phyloP scores from a whole-genome alignment of 1,284 basidiomycete species.

The Trichosporon asahii region DNA sequence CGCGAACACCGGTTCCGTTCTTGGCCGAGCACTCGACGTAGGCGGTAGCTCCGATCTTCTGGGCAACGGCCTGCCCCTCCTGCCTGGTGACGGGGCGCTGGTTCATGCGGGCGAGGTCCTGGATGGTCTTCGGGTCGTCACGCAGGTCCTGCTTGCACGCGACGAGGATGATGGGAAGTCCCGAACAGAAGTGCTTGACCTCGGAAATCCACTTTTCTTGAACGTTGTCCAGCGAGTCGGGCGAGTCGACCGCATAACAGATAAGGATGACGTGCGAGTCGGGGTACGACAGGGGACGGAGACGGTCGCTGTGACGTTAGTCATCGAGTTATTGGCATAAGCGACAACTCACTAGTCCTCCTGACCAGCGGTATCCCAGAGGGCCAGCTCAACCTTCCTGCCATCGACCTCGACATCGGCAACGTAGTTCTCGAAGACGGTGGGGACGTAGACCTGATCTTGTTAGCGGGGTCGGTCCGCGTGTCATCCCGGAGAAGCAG shows the following conservation, averaged over 20 bases:
- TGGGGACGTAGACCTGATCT: slow-evolving; percentile 79
- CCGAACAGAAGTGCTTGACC: slow-evolving; percentile 86
- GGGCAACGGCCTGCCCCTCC: slow-evolving; percentile 78
- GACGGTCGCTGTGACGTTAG: slow-evolving; percentile 62
- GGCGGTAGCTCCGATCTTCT: slow-evolving; percentile 81
- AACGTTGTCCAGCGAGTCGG: slow-evolving; percentile 89
- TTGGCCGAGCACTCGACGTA: slow-evolving; percentile 90
- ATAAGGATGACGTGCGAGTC: slow-evolving; percentile 92
- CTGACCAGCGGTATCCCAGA: slow-evolving; percentile 95
- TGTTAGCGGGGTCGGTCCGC: slow-evolving; percentile 17
- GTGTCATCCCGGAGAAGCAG: not conserved
- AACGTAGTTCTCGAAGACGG: slow-evolving; percentile 82
- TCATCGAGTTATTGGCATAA: not conserved
- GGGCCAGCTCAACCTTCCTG: slow-evolving; percentile 84
- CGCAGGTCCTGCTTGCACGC: slow-evolving; percentile 90
- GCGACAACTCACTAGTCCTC: slow-evolving; percentile 59
- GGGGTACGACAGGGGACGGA: slow-evolving; percentile 84
- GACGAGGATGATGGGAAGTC: slow-evolving; percentile 82
- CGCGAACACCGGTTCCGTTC: slow-evolving; percentile 81
- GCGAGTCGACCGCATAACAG: slow-evolving; percentile 88
- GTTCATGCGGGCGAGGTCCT: slow-evolving; percentile 74
- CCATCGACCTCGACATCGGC: slow-evolving; percentile 86
- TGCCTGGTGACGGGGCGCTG: slow-evolving; percentile 70
- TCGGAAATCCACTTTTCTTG: slow-evolving; percentile 98
- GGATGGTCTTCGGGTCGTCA: slow-evolving; percentile 71